Evolutionary conservation across 192 early-diverging fungal genomes (phyloP).

Genomic region (Chytriomyces confervae): DNA sequence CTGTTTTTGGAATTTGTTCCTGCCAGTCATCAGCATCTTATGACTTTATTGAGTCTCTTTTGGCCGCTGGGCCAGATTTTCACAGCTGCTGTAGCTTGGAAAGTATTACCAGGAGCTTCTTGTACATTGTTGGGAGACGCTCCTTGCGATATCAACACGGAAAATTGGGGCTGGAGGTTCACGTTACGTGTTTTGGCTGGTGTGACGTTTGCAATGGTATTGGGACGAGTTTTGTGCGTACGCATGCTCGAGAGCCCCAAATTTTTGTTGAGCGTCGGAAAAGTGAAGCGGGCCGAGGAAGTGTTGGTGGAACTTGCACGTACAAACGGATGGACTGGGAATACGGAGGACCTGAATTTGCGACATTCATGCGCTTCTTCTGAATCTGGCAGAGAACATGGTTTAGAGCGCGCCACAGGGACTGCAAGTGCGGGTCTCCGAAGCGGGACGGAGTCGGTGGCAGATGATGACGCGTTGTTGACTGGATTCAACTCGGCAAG

Average conservation of each 20-base stretch:
- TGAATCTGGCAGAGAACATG: not conserved
- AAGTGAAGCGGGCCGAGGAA: conserved; percentile 24
- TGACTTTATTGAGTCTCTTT: conserved; percentile 85
- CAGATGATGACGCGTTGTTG: too few species aligned
- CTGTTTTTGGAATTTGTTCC: conserved; percentile 88
- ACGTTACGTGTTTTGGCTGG: conserved; percentile 67
- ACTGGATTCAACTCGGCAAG: too few species aligned
- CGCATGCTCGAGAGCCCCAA: conserved; percentile 80
- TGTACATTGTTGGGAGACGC: conserved; percentile 10
- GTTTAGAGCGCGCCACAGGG: too few species aligned
- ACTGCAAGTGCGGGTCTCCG: too few species aligned
- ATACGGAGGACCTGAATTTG: not conserved
- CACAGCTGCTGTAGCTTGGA: conserved; percentile 67
- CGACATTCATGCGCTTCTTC: not conserved
- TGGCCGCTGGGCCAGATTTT: conserved; percentile 83
- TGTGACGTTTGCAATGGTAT: conserved; percentile 72
- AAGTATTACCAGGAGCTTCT: conserved; percentile 64
- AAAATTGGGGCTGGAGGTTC: conserved; percentile 73
- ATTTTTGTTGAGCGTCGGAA: conserved; percentile 63
- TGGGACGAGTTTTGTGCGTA: conserved; percentile 71
- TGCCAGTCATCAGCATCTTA: conserved; percentile 73
- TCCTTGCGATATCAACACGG: not conserved
- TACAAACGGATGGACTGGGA: conserved; percentile 14
- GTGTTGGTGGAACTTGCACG: conserved; percentile 32
- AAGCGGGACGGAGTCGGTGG: too few species aligned